Percentiles rank a stretch among this genome's conserved stretches.
phyloP scores from a whole-genome alignment of 2,329 filamentous ascomycete species.

The Diaporthe citriasiana region DNA sequence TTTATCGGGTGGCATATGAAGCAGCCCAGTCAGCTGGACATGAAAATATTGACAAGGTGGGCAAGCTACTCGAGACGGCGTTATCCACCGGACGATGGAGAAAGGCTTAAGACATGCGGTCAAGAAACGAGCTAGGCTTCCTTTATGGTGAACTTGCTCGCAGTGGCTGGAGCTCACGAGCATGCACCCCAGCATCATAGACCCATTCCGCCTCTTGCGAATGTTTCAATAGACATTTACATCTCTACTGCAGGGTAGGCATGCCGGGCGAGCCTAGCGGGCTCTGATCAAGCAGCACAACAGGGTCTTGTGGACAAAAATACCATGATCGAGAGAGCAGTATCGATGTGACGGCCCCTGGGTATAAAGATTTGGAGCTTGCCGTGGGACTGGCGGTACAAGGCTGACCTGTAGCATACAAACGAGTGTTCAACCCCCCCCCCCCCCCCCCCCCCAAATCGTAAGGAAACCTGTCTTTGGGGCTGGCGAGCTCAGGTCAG shows the following conservation, averaged over 20 bases:
- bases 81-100: background rate
- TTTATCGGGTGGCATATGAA: conserved; percentile 58
- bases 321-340: background rate
- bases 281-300: background rate
- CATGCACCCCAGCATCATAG: background rate
- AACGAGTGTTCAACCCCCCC: too few species aligned
- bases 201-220: background rate
- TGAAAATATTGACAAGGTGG: conserved; percentile 35
- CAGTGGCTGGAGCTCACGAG: background rate
- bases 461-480: too few species aligned
- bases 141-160: background rate
- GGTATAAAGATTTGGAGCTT: too few species aligned
- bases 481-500: too few species aligned
- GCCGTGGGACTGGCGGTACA: background rate
- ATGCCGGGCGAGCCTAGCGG: background rate
- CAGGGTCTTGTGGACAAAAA: background rate
- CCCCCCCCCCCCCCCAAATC: too few species aligned
- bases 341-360: background rate
- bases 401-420: background rate
- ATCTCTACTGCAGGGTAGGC: background rate
- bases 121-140: background rate
- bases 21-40: conserved; percentile 42
- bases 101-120: background rate
- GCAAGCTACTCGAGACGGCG: background rate
- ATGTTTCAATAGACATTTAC: too few species aligned